These are phyloP conservation scores for Fragaria vesca DNA, from an alignment of 306 rosid species.

Conservation along the genomic window DNA sequence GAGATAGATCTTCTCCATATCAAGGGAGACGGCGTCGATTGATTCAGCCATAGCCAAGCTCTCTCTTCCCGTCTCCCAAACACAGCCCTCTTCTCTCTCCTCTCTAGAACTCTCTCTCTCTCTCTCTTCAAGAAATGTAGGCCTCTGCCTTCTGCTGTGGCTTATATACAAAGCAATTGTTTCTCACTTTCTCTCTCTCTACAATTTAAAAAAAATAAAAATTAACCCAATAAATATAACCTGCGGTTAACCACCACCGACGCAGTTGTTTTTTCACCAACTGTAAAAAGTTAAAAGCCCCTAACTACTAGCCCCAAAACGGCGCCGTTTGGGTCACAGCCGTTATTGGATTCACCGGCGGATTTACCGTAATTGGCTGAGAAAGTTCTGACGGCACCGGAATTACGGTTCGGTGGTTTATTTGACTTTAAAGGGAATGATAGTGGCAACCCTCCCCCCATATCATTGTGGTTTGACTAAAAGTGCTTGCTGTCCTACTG, in stretches of 20 bases:
- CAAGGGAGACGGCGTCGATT: slow-evolving; percentile 64
- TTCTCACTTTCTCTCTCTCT: slow-evolving; percentile 14
- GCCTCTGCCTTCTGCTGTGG: slow-evolving; percentile 44
- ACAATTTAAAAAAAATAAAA: background rate
- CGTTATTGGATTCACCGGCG: background rate
- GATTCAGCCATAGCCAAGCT: slow-evolving; percentile 70
- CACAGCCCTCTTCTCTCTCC: slow-evolving; percentile 31
- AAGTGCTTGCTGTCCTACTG: slow-evolving; percentile 24
- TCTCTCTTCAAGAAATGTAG: slow-evolving; percentile 33
- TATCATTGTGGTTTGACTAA: slow-evolving; percentile 49
- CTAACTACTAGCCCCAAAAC: background rate
- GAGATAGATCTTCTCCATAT: slow-evolving; percentile 89
- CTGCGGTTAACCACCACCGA: slow-evolving; percentile 66
- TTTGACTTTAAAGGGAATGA: slow-evolving; percentile 13
- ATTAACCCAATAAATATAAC: slow-evolving; percentile 23
- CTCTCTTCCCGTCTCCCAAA: slow-evolving; percentile 40
- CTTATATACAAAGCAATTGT: slow-evolving; percentile 61
- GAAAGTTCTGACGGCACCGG: background rate
- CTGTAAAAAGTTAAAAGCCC: slow-evolving; percentile 13
- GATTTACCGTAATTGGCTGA: background rate
- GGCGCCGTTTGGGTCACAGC: slow-evolving; percentile 12
- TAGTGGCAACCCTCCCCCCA: slow-evolving; percentile 15
- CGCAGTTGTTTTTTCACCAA: slow-evolving; percentile 32
- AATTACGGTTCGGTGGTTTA: slow-evolving; percentile 23
- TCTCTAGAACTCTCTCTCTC: slow-evolving; percentile 11